These are phyloP conservation scores for Colletotrichum sp. DNA, from an alignment of 2,329 filamentous ascomycete species.

Conservation along the genomic window DNA sequence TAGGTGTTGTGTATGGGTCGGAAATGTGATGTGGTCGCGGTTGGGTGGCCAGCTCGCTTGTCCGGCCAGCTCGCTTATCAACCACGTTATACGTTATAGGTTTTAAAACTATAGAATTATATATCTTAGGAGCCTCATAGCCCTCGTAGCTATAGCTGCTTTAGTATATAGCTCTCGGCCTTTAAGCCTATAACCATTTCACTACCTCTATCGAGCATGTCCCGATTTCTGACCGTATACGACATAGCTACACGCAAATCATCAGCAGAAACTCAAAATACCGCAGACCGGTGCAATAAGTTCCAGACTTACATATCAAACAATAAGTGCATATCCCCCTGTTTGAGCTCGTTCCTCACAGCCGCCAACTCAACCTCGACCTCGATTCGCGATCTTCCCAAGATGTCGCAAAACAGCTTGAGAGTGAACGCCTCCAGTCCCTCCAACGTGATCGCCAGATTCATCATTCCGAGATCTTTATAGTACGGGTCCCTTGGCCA, in stretches of 20 bases:
- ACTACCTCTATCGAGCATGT: rapidly evolving
- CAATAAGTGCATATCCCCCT: background rate
- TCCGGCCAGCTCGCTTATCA: no score
- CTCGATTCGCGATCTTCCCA: background rate
- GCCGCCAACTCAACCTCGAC: background rate
- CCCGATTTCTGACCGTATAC: background rate
- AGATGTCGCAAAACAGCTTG: background rate
- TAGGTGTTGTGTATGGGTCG: no score
- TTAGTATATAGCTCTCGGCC: no score
- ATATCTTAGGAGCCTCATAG: no score
- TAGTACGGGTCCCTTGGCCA: background rate
- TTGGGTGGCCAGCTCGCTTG: no score
- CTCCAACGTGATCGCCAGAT: background rate
- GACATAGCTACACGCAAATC: background rate
- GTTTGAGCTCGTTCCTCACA: background rate
- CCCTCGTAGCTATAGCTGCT: no score
- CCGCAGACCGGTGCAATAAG: background rate
- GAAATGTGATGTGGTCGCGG: no score
- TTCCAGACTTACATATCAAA: background rate
- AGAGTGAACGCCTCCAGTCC: background rate
- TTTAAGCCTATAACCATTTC: no score
- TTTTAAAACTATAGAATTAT: no score
- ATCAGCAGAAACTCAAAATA: background rate
- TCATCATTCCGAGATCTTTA: background rate
- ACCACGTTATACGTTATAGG: no score